A percentile compares a stretch with the other conserved stretches of the same genome.
Evolutionary conservation across 2,329 filamentous ascomycete species (phyloP).

Genomic region (Thelonectria olida): DNA sequence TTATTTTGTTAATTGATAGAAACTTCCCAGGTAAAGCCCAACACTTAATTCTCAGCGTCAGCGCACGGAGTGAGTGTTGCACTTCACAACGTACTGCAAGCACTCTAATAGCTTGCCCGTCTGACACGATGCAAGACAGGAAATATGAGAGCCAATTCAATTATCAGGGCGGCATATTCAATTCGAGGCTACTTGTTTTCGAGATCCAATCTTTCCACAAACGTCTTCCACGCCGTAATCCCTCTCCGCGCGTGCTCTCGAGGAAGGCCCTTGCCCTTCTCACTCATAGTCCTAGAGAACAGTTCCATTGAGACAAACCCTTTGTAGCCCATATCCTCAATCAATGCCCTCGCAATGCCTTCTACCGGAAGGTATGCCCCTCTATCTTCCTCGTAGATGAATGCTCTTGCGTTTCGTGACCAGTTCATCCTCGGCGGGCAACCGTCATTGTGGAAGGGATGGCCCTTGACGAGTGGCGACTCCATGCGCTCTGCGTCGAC

Average conservation of each 20-base stretch:
- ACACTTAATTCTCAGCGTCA: too few species aligned
- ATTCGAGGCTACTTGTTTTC: not conserved
- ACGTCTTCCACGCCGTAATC: constrained; percentile 17
- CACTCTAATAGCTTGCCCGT: too few species aligned
- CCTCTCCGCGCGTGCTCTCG: constrained; percentile 15
- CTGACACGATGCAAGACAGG: too few species aligned
- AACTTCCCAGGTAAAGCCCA: too few species aligned
- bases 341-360: constrained; percentile 66
- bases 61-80: too few species aligned
- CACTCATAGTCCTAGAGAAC: constrained; percentile 54
- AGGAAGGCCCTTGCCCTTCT: constrained; percentile 16
- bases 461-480: constrained; percentile 52
- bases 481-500: constrained; percentile 71
- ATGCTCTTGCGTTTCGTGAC: constrained; percentile 73
- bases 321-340: constrained; percentile 68
- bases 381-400: constrained; percentile 52
- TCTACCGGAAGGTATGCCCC: constrained; percentile 65
- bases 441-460: constrained; percentile 26
- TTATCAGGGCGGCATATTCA: not conserved
- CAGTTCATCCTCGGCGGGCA: constrained; percentile 71
- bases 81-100: too few species aligned
- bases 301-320: constrained; percentile 77
- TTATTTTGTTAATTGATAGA: not conserved
- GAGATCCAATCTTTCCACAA: constrained; percentile 3
- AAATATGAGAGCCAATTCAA: not conserved